Evolutionary conservation across 169 alveolate species (phyloP).

Genomic region (Plasmodium inui): DNA sequence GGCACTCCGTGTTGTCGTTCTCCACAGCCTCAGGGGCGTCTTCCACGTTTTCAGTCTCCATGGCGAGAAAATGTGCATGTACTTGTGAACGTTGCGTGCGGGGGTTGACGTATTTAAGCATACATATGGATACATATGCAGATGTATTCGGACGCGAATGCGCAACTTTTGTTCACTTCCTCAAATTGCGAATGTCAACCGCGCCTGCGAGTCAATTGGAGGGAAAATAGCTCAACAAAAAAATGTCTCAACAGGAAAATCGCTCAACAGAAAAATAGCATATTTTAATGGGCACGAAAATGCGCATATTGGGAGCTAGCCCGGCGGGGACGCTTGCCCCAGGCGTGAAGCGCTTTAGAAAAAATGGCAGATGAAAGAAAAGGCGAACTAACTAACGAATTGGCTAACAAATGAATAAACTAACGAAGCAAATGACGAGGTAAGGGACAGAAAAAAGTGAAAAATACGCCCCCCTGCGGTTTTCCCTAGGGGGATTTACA

Average conservation of each 20-base stretch:
- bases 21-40: neutral
- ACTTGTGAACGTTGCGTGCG: neutral
- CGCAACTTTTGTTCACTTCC: neutral
- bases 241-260: too few relatives aligned
- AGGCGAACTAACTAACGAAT: neutral
- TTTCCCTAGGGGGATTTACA: neutral
- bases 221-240: neutral
- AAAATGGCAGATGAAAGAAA: too few relatives aligned
- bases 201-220: neutral
- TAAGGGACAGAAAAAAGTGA: neutral
- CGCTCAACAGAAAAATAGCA: neutral
- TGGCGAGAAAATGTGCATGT: slow-evolving; percentile 2
- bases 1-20: neutral
- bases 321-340: neutral
- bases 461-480: neutral
- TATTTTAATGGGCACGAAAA: neutral
- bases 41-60: slow-evolving; percentile 51
- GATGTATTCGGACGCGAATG: neutral
- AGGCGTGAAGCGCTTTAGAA: neutral
- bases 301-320: neutral
- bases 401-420: neutral
- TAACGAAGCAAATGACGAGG: neutral
- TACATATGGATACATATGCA: neutral
- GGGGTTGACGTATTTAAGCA: neutral
- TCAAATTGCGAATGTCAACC: neutral